These are phyloP conservation scores for Pseudomonodictys pantanalensis DNA, from an alignment of 495 filamentous ascomycete genomes.

Conservation along the genomic window DNA sequence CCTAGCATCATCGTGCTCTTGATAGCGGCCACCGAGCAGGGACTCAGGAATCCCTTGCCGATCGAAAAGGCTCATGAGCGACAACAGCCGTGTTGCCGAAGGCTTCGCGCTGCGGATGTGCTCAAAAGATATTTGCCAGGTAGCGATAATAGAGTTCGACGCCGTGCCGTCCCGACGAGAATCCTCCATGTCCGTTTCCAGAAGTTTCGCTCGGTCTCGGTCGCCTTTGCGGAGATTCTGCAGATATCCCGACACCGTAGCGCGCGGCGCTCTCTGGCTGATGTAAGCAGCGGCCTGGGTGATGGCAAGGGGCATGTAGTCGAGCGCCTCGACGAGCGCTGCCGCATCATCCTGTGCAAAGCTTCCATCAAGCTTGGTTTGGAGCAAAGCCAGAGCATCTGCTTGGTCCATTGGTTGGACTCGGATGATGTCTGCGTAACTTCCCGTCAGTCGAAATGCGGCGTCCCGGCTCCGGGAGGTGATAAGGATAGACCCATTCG, in stretches of 20 bases:
- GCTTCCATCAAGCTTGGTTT: slow-evolving; percentile 40
- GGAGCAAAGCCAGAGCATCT: slow-evolving; percentile 42
- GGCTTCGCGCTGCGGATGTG: slow-evolving; percentile 39
- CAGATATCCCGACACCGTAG: slow-evolving; percentile 41
- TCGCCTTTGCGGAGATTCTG: slow-evolving; percentile 42
- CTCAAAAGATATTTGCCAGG: slow-evolving; percentile 49
- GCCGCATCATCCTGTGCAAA: slow-evolving; percentile 14
- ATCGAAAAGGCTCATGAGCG: slow-evolving; percentile 35
- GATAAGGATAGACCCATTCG: slow-evolving; percentile 19
- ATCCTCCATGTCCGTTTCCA: slow-evolving; percentile 41
- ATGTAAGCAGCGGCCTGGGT: slow-evolving; percentile 28
- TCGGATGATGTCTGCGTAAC: slow-evolving; percentile 41
- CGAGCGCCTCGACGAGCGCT: slow-evolving; percentile 20
- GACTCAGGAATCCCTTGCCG: slow-evolving; percentile 32
- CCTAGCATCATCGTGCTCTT: neutral
- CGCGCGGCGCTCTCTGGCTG: slow-evolving; percentile 26
- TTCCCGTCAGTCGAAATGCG: slow-evolving; percentile 37
- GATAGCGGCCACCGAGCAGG: slow-evolving; percentile 15
- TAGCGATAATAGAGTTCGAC: slow-evolving; percentile 47
- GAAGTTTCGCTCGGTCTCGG: slow-evolving; percentile 39
- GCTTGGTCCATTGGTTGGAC: slow-evolving; percentile 42
- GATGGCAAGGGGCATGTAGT: slow-evolving; percentile 30
- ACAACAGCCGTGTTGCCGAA: slow-evolving; percentile 30
- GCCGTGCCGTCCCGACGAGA: slow-evolving; percentile 44
- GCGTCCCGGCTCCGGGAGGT: slow-evolving; percentile 23